phyloP scores from a whole-genome alignment of 345 rosid genomes.

The Boechera divaricarpa region DNA sequence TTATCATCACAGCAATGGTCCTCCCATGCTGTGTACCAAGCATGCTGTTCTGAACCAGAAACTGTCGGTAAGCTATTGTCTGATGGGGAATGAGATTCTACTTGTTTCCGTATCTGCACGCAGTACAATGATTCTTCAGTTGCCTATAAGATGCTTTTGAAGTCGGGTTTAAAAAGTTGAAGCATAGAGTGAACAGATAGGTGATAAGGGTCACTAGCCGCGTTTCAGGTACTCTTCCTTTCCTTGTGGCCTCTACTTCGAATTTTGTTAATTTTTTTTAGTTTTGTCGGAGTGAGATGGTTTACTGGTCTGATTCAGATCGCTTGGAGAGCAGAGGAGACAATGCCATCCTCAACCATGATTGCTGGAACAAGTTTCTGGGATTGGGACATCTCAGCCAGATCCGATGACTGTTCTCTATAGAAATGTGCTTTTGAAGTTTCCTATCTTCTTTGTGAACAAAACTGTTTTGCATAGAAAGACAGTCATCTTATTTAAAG shows the following conservation, averaged over 20 bases:
- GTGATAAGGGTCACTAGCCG: neutral
- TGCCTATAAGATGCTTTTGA: conserved; percentile 20
- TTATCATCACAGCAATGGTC: conserved; percentile 20
- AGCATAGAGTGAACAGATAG: conserved; percentile 1
- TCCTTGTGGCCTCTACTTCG: neutral
- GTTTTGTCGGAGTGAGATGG: neutral
- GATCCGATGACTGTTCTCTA: neutral
- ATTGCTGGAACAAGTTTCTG: conserved; percentile 23
- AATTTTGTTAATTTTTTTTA: neutral
- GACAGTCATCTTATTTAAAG: neutral
- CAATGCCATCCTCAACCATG: conserved; percentile 5
- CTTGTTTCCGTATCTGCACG: conserved; percentile 1
- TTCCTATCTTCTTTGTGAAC: conserved; percentile 13
- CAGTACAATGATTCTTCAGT: conserved; percentile 9
- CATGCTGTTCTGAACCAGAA: conserved; percentile 7
- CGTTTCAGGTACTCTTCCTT: neutral
- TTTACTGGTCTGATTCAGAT: neutral
- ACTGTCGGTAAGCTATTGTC: neutral
- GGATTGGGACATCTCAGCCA: neutral
- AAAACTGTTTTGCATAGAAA: conserved; percentile 1
- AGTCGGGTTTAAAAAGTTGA: conserved; percentile 1
- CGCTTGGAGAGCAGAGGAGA: conserved; percentile 11
- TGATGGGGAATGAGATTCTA: neutral
- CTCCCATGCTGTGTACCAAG: neutral
- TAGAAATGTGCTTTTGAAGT: conserved; percentile 9